A percentile compares a stretch with the other conserved stretches of the same genome.
Conservation (phyloP, 139 green algal species). For the Chlamydomonas sp. region DNA sequence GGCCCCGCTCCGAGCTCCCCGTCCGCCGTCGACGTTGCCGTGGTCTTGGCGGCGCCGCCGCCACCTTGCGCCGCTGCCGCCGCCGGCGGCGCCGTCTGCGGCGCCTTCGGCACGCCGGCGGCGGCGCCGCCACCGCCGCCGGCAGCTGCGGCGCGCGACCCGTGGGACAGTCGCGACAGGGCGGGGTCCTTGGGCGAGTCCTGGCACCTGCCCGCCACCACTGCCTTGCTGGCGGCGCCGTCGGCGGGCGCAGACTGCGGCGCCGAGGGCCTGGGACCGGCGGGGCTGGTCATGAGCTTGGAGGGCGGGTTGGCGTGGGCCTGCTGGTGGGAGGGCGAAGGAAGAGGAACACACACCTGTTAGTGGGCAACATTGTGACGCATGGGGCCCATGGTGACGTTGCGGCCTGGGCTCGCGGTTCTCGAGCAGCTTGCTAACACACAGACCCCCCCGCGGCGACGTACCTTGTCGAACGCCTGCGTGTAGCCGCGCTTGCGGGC, state of each 20-base stretch:
- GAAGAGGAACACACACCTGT: background rate
- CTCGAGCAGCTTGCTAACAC: too few species aligned
- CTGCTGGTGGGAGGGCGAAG: background rate
- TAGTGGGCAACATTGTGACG: too few species aligned
- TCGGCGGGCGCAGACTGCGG: slow-evolving; percentile 23
- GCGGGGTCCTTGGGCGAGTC: background rate
- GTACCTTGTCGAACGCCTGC: slow-evolving; percentile 6
- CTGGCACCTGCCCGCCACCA: background rate
- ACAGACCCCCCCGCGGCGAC: too few species aligned
- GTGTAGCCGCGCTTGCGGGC: slow-evolving; percentile 22
- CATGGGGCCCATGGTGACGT: too few species aligned
- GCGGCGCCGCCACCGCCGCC: background rate
- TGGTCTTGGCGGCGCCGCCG: background rate
- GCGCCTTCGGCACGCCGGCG: background rate
- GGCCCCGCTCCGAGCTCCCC: background rate
- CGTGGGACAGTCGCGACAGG: too few species aligned
- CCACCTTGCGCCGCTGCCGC: background rate
- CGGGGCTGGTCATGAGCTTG: slow-evolving; percentile 31
- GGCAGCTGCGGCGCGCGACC: too few species aligned
- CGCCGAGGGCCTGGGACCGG: background rate
- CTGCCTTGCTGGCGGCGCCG: background rate
- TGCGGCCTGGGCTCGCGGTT: too few species aligned
- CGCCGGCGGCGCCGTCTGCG: slow-evolving; percentile 16
- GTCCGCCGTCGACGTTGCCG: background rate
- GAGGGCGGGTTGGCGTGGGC: slow-evolving; percentile 17